Conservation (phyloP, 2,329 filamentous ascomycete species). For the Calonectria multiphialidica region DNA sequence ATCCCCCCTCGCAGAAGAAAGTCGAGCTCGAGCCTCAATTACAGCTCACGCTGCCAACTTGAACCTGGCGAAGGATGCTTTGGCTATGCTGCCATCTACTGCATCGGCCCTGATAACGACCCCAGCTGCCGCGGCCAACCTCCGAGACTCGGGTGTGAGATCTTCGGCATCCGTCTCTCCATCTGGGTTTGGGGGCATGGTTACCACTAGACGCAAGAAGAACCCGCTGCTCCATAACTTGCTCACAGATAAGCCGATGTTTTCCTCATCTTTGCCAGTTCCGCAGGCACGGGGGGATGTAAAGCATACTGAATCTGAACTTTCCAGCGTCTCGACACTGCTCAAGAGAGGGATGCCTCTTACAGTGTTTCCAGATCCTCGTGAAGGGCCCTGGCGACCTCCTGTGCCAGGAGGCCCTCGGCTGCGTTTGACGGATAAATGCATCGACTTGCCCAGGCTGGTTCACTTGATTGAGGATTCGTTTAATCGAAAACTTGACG, state of each 20-base stretch:
- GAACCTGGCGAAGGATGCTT: constrained; percentile 74
- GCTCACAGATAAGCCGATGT: constrained; percentile 92
- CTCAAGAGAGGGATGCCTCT: constrained; percentile 93
- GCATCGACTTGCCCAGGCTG: constrained; percentile 85
- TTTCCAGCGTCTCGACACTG: constrained; percentile 75
- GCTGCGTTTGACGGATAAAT: constrained; percentile 81
- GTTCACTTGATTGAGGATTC: constrained; percentile 93
- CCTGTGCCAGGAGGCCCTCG: constrained; percentile 69
- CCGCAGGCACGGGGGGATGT: constrained; percentile 65
- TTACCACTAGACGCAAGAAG: constrained; percentile 66
- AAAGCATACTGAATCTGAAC: constrained; percentile 20
- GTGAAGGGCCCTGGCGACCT: constrained; percentile 76
- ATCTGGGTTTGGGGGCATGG: constrained; percentile 62
- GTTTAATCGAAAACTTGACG: constrained; percentile 86
- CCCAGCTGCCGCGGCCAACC: constrained; percentile 80
- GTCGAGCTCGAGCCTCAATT: constrained; percentile 40
- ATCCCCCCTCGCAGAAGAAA: constrained; percentile 47
- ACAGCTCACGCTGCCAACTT: constrained; percentile 77
- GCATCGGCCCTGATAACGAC: constrained; percentile 93
- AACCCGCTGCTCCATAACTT: constrained; percentile 97
- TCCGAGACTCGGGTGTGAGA: constrained; percentile 52
- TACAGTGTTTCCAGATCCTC: constrained; percentile 83
- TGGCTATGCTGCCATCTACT: constrained; percentile 83
- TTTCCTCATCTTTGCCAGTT: constrained; percentile 89
- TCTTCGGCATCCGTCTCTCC: constrained; percentile 52